Base-by-base conservation (phyloP, 192 early-diverging fungal species). In the Ambispora gerdemannii region DNA sequence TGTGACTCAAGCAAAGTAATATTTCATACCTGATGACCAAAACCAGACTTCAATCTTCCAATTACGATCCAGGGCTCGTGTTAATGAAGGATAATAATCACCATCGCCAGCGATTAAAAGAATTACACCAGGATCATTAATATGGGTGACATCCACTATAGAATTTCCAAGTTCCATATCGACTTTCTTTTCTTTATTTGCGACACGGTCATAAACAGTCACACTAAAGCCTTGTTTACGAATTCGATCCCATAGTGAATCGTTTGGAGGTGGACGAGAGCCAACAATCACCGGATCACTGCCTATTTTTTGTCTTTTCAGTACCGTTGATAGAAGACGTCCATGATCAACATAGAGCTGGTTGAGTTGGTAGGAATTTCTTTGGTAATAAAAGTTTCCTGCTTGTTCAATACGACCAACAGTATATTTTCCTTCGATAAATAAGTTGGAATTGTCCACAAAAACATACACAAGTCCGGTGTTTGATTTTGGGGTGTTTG, bases 251-350 rank as follows among this genome's bases (percentile, higher is more conserved):
- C 30, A 62, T 62, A 33, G 30, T 32, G 59, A 62, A 62, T 62
- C 59, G 27, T 62, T 62, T 11, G 59, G 15, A 62, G 59, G 30
- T 31, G 59, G 59, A 62, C 30, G 59, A 35, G 59, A 62, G 59
- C 59, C 59, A 62, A 62, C 59, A 62, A 62, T 62, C 30, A 62
- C 59, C n/a, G 59, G 30, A 62, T 62, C 34, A 62, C 59, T 62
- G 3, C 59, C 59, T 31, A 62, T 62, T 62, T 2, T 33, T 62
- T 33, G 15, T 62, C 59, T 33, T 25, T 62, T 62, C 11, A 62
- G 59, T 62, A 62, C 28, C 34, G 59, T 62, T 62, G 28, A 62
- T 34, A 62, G 22, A 32, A 62, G 33, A 33, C 30, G 59, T 31
- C 59, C 59, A 62, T 62, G 59, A 31, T 62, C 59, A 20, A 50